phyloP scores from a whole-genome alignment of 176 grass and related monocot genomes.

The Aegilops tauschii region DNA sequence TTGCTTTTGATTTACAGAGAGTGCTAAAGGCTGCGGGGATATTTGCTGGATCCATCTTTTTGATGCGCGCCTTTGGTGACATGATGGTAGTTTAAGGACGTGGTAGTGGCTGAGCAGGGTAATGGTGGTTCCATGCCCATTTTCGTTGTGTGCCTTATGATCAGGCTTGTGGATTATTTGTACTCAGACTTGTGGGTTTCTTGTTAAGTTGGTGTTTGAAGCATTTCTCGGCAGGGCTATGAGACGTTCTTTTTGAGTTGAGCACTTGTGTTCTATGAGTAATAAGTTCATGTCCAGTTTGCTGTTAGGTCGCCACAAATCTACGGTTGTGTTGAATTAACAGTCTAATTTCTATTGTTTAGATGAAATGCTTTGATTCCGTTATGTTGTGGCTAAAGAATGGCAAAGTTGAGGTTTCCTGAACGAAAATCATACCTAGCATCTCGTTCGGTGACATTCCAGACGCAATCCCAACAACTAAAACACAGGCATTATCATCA shows the following conservation, averaged over 20 bases:
- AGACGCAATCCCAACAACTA: too few species aligned
- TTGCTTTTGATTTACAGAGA: constrained; percentile 37
- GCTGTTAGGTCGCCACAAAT: neutral
- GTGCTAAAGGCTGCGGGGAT: constrained; percentile 46
- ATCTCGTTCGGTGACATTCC: too few species aligned
- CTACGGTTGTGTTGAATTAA: neutral
- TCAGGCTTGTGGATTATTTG: neutral
- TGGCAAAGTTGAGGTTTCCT: too few species aligned
- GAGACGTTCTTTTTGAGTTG: neutral
- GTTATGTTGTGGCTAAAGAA: neutral
- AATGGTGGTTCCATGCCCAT: neutral
- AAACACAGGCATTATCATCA: too few species aligned
- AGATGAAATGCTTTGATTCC: neutral
- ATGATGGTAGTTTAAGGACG: constrained; percentile 44
- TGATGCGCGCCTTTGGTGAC: constrained; percentile 61
- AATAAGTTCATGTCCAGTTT: neutral
- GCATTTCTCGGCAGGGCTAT: neutral
- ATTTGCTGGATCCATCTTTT: constrained; percentile 56
- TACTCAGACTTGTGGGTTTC: neutral
- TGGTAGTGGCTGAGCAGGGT: neutral
- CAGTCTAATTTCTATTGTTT: neutral
- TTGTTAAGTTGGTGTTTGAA: neutral
- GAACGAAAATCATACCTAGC: too few species aligned
- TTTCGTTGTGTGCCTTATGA: neutral
- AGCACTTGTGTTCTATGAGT: neutral